Base-by-base conservation (phyloP, 2,329 filamentous ascomycete species). In the Macrophomina tecta region DNA sequence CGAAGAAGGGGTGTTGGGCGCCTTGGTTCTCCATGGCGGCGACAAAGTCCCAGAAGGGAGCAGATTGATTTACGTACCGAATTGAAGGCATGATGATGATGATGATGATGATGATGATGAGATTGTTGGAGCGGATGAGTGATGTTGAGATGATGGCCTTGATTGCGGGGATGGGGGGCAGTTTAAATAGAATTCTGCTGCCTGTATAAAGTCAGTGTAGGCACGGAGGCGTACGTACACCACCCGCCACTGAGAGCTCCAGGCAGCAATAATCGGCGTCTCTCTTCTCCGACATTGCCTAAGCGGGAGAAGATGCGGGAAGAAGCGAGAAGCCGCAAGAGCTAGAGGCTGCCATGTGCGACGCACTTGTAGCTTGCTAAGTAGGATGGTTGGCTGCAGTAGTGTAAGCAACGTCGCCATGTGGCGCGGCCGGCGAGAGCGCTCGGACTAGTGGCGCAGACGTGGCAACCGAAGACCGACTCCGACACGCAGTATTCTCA, bases 21-120 rank as follows among this genome's bases (percentile, higher is more conserved):
- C 78, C 80, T 74, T 80, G 76, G 64, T 82, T 77, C 70, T 87
- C 84, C 12, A 87, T 77, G 68, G 76, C 78, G 63, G 82, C 80
- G 64, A 87, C 71, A 68, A 84, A 85, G 73, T 87, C 84, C 85
- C 85, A 87, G 73, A 87, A 85, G 62, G 84, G 82, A 71, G 82
- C 80, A 4, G 80, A 80, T 65, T 82, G 79, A 67, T 86, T 85
- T 77, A 85, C 81, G 73, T 85, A 83, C 67, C 81, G 79, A 68
- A 86, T 77, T 70, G 83, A 83, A 73, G 85, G 81, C 84, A 87
- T 87, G 67, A 74, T 82, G 65, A 55, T 62, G 45, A 45, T 61
- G 65, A 55, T 62, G 45, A 45, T 61, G 23, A 23, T 23, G 3
- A 87, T 87, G 67, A 74, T 82, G 65, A 55, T 62, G 12, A 36